These are phyloP conservation scores for Collybiopsis luxurians DNA, from an alignment of 768 basidiomycete genomes.

Conservation along the genomic window DNA sequence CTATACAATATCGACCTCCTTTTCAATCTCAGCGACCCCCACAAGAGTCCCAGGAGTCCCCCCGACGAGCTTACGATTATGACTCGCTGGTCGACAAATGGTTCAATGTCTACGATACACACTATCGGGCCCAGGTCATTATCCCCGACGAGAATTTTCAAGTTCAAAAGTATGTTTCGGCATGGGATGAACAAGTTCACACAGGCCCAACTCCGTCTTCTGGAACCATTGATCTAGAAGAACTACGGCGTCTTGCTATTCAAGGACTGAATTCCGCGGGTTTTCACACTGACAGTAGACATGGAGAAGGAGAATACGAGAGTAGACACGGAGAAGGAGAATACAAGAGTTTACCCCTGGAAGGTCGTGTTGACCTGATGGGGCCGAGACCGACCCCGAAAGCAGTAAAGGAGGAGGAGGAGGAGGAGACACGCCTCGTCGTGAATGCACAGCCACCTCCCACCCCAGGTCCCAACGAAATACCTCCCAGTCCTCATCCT, in stretches of 20 bases:
- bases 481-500: slow-evolving; percentile 61
- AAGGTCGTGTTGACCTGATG: slow-evolving; percentile 71
- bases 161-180: slow-evolving; percentile 65
- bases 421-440: slow-evolving; percentile 2
- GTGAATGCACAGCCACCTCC: background rate
- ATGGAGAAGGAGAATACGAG: slow-evolving; percentile 69
- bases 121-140: slow-evolving; percentile 65
- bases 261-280: slow-evolving; percentile 46
- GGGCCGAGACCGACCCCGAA: slow-evolving; percentile 13
- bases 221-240: slow-evolving; percentile 54
- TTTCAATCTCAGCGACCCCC: slow-evolving; percentile 34
- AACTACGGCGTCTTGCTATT: slow-evolving; percentile 60
- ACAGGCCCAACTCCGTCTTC: slow-evolving; percentile 15
- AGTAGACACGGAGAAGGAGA: slow-evolving; percentile 58
- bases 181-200: slow-evolving; percentile 58
- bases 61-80: slow-evolving; percentile 67
- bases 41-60: slow-evolving; percentile 26
- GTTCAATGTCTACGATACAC: slow-evolving; percentile 86
- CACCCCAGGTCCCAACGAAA: slow-evolving; percentile 59
- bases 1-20: slow-evolving; percentile 66
- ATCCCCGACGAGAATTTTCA: slow-evolving; percentile 50
- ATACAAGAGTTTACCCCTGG: slow-evolving; percentile 80
- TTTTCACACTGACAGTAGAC: slow-evolving; percentile 12
- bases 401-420: slow-evolving; percentile 11
- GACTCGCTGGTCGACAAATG: slow-evolving; percentile 83